Evolutionary conservation across 306 rosid species (phyloP), one percentile per base, ranked within the genome.

Genomic region (Casuarina equisetifolia): DNA sequence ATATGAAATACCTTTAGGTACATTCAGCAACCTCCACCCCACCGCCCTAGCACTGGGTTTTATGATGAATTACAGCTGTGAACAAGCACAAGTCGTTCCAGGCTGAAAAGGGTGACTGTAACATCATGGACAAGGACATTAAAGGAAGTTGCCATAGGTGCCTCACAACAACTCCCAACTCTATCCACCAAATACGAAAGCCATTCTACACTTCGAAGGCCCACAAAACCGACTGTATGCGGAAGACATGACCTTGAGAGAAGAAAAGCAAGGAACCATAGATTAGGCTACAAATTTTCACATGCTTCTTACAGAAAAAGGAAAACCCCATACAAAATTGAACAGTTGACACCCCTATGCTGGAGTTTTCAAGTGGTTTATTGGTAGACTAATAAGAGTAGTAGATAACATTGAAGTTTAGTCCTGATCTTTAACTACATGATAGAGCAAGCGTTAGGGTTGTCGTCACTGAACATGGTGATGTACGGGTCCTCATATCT

Each of bases 361-460:
- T 85, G 72, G 80, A 82, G 86, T 81, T 77, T 84, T 89, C 85
- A 85, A 84, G 54, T 42, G 74, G 72, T 74, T 48, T 69, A 50
- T 5, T 5, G 48, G 72, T 46, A 9, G 43, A 43, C 38, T 16
- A 55, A 59, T 49, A n/a, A 12, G 70, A 67, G 46, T 12, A 69
- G 82, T 12, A 43, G 43, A 40, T 42, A 17, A 72, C 38, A 39
- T 9, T 36, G 54, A 58, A 44, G 4, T 35, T 61, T 3, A 25
- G 32, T 25, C 32, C 32, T 25, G 32, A 25, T 72, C 63, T 54
- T 69, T 42, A 69, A 49, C 79, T 91, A 95, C 99, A 95, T 91
- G 69, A 95, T 80, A 55, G 99, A 91, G 75, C 99, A 95, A 11
- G 99, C 99, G 79, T 95, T 95, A 64, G 99, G 97, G 86, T 95